These are phyloP conservation scores for Dendrobium chrysotoxum DNA, from an alignment of 106 monocot genomes.

Conservation along the genomic window DNA sequence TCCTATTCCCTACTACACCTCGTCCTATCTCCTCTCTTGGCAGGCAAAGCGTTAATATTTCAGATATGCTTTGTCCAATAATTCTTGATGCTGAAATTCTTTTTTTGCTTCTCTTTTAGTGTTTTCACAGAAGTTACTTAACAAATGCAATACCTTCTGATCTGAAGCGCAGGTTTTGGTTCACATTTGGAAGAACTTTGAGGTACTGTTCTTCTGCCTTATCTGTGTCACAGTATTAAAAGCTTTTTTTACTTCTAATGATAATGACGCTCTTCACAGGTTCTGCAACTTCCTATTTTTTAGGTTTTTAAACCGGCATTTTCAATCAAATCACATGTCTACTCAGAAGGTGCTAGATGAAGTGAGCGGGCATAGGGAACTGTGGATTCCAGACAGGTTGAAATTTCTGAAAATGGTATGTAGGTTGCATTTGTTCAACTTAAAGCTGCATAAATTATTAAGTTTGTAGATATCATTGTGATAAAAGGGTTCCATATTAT, in stretches of 20 bases:
- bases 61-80: neutral
- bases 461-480: too few species aligned
- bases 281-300: slow-evolving; percentile 34
- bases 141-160: neutral
- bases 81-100: neutral
- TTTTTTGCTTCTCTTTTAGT: neutral
- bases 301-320: slow-evolving; percentile 29
- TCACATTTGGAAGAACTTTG: slow-evolving; percentile 5
- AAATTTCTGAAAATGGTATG: slow-evolving; percentile 45
- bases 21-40: neutral
- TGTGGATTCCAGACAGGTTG: slow-evolving; percentile 21
- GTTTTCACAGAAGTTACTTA: neutral
- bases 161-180: neutral
- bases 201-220: neutral
- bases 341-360: slow-evolving; percentile 28
- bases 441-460: neutral
- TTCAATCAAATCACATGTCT: slow-evolving; percentile 22
- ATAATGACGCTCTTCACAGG: slow-evolving; percentile 19
- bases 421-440: neutral
- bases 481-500: neutral
- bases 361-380: slow-evolving; percentile 17
- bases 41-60: neutral
- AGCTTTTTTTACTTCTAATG: neutral
- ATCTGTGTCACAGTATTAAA: neutral
- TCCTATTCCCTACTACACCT: neutral